These are phyloP conservation scores for Physcomitrium patens DNA, from an alignment of 225 moss, liverwort and hornwort species.

Conservation along the genomic window DNA sequence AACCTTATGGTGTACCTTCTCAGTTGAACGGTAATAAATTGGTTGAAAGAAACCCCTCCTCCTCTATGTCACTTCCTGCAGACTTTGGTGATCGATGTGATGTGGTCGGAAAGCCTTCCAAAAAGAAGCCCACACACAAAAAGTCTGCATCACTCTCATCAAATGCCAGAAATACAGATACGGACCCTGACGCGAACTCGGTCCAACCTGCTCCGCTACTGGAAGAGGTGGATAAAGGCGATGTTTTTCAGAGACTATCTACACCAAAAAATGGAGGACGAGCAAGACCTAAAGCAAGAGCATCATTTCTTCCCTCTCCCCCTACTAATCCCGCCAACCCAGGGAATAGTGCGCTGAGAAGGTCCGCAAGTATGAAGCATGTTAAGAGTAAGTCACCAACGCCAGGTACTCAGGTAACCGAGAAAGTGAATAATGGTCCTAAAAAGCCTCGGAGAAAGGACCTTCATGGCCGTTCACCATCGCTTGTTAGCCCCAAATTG, in stretches of 20 bases:
- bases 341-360: constrained; percentile 34
- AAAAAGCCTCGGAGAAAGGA: constrained; percentile 37
- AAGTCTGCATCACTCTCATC: constrained; percentile 54
- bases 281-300: constrained; percentile 15
- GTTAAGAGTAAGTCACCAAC: constrained; percentile 30
- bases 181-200: constrained; percentile 34
- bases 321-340: constrained; percentile 31
- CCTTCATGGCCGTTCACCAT: constrained; percentile 50
- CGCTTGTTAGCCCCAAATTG: constrained; percentile 38
- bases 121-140: constrained; percentile 55
- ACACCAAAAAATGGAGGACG: constrained; percentile 49
- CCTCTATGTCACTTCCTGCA: constrained; percentile 53
- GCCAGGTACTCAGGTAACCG: constrained; percentile 20
- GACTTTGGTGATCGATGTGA: constrained; percentile 29
- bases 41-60: constrained; percentile 53
- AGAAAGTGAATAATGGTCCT: constrained; percentile 28
- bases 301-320: constrained; percentile 25
- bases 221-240: constrained; percentile 35
- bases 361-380: constrained; percentile 46
- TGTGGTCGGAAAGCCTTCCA: constrained; percentile 48
- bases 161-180: constrained; percentile 41
- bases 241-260: constrained; percentile 59
- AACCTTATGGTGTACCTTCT: constrained; percentile 26
- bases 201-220: constrained; percentile 24
- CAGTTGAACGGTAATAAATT: constrained; percentile 54